Percentiles rank a stretch among this genome's conserved stretches.
phyloP scores from a whole-genome alignment of 169 alveolate species.

The Neospora caninum region DNA sequence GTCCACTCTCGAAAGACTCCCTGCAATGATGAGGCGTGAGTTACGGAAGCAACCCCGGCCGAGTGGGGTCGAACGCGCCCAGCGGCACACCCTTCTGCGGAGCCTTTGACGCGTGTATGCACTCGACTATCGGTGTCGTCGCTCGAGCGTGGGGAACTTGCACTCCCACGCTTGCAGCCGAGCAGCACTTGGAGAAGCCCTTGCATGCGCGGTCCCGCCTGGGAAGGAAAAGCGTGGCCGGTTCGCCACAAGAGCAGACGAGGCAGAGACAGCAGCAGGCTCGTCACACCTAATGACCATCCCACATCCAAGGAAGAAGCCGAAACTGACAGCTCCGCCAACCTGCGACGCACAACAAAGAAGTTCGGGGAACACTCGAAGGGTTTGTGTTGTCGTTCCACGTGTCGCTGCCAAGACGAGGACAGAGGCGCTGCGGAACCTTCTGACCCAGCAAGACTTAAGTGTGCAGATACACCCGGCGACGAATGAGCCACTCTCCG shows the following conservation, averaged over 20 bases:
- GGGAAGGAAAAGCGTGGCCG: background rate
- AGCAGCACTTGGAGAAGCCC: no score
- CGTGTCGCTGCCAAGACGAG: no score
- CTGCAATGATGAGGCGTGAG: no score
- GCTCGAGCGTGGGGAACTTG: background rate
- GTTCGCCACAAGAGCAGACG: background rate
- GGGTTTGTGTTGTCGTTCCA: no score
- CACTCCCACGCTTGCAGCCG: background rate
- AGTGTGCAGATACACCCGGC: no score
- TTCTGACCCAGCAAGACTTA: no score
- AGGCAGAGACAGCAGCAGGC: background rate
- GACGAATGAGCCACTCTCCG: no score
- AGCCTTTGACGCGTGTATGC: background rate
- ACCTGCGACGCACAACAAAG: slow-evolving; percentile 54
- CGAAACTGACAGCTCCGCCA: slow-evolving; percentile 79
- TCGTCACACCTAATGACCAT: slow-evolving; percentile 76
- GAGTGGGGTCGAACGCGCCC: no score
- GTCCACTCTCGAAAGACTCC: no score
- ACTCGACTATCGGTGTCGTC: background rate
- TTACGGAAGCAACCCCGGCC: no score
- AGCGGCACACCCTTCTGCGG: background rate
- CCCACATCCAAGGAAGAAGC: slow-evolving; percentile 79
- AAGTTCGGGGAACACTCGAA: background rate
- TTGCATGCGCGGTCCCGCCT: background rate
- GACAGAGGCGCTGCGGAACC: no score